Evolutionary conservation across 148 eudicot genomes (phyloP), one percentile per base, ranked within the genome.

Genomic region (Chenopodium berlandieri): DNA sequence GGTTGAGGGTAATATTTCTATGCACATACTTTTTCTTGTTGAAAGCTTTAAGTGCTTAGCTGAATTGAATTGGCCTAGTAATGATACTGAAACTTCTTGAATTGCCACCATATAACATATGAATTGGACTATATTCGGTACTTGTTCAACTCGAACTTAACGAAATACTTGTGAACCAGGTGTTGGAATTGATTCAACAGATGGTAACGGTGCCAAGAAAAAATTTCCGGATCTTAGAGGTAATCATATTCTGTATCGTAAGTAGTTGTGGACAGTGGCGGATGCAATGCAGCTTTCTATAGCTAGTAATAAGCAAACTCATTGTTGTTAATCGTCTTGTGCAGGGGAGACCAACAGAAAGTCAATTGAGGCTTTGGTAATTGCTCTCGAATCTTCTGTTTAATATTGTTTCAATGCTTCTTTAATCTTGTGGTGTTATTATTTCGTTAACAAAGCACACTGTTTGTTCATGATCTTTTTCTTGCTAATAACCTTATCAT

Each of bases 301-400:
- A 50, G 54, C 54, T 12, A 50, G 54, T 66, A 25, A 27, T 47
- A 27, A 11, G 2, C 52, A 5, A 73, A 8, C 2, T 48, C 4
- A 47, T 74, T 60, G 22, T 32, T 52, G 10, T 69, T 52, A 31
- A 19, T 60, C 14, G 14, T 79, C 9, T 16, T 80, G 52, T 91
- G 84, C 95, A 93, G 98, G 97, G 13, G 95, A 89, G 75, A 89
- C 94, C 22, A 91, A 84, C 80, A 83, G 85, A 27, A 91, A 89
- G 74, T 91, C 97, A 11, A 78, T 94, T 37, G 98, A 94, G 85
- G 98, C 97, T 75, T 82, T 90, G 97, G 98, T 93, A 88, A 86
- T 82, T 56, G 23, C 63, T 7, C 20, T 31, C 9, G 17, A 3
- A 22, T 50, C 77, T 50, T 14, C 0, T 14, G 31, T 40, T 40